Evolutionary conservation across 2,329 filamentous ascomycete genomes (phyloP).

Genomic region (Verticillium tricorpus): DNA sequence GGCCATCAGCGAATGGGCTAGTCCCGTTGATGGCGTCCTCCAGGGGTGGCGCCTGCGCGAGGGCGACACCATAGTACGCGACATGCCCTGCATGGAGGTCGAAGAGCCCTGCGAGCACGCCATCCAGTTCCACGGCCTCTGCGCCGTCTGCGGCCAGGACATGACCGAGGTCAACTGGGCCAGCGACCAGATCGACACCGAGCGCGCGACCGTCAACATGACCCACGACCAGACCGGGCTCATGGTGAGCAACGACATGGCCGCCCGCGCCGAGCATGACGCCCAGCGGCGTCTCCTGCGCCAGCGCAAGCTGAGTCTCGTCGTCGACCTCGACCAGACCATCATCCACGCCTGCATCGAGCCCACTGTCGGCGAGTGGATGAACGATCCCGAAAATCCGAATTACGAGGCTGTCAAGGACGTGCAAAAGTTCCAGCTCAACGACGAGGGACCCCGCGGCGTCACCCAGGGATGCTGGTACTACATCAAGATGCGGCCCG

Average conservation of each 20-base stretch:
- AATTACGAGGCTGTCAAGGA: slow-evolving; percentile 90
- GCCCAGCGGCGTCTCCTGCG: slow-evolving; percentile 77
- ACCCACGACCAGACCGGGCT: slow-evolving; percentile 86
- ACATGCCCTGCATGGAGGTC: slow-evolving; percentile 64
- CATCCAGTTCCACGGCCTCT: slow-evolving; percentile 85
- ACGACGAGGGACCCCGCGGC: slow-evolving; percentile 75
- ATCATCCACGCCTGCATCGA: slow-evolving; percentile 98
- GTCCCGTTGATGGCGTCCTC: slow-evolving; percentile 75
- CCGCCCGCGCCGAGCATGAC: slow-evolving; percentile 77
- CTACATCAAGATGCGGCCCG: slow-evolving; percentile 96
- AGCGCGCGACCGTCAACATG: slow-evolving; percentile 90
- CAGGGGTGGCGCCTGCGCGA: slow-evolving; percentile 70
- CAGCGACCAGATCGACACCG: slow-evolving; percentile 70
- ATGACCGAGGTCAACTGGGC: slow-evolving; percentile 91
- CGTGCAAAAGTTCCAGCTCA: slow-evolving; percentile 81
- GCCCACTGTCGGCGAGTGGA: slow-evolving; percentile 94
- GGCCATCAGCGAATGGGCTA: slow-evolving; percentile 72
- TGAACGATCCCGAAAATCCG: slow-evolving; percentile 79
- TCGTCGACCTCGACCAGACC: slow-evolving; percentile 96
- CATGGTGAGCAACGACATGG: slow-evolving; percentile 78
- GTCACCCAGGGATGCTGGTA: slow-evolving; percentile 74
- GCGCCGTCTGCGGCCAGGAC: slow-evolving; percentile 88
- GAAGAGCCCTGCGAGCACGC: slow-evolving; percentile 90
- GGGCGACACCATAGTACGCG: slow-evolving; percentile 58
- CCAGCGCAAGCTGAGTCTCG: slow-evolving; percentile 80